A percentile compares a stretch with the other conserved stretches of the same genome.
These are phyloP conservation scores for Colletotrichum echinochloae DNA, from an alignment of 2,329 filamentous ascomycete genomes.

Conservation along the genomic window DNA sequence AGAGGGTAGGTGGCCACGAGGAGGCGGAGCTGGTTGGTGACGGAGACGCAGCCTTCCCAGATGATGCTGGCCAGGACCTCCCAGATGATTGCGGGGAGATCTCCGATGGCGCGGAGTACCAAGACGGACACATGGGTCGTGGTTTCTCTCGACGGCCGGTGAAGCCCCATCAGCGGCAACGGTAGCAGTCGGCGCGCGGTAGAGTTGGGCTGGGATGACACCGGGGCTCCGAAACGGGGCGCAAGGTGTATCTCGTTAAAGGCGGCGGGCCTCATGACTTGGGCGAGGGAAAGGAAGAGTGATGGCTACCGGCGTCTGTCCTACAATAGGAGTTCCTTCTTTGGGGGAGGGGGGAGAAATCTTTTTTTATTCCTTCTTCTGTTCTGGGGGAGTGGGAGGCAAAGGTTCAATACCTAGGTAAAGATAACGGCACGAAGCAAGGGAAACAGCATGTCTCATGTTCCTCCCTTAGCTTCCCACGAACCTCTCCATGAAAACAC, in stretches of 20 bases:
- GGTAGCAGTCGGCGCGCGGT: background rate
- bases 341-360: no score
- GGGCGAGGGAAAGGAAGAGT: background rate
- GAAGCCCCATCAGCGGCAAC: constrained; percentile 20
- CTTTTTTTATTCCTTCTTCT: background rate
- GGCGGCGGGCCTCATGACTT: constrained; percentile 3
- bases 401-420: background rate
- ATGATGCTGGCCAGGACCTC: constrained; percentile 35
- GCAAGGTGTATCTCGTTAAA: constrained; percentile 4
- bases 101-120: constrained; percentile 33
- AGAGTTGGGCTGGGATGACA: background rate
- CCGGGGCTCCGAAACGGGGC: background rate
- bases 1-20: constrained; percentile 36
- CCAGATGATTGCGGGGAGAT: constrained; percentile 32
- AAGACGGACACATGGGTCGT: constrained; percentile 34
- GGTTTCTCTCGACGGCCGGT: constrained; percentile 7
- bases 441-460: constrained; percentile 34
- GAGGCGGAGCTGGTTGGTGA: constrained; percentile 38
- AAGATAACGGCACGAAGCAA: background rate
- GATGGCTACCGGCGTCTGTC: background rate
- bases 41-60: constrained; percentile 26
- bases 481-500: constrained; percentile 17
- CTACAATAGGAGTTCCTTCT: no score
- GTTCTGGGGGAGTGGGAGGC: background rate
- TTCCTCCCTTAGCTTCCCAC: constrained; percentile 38